These are phyloP conservation scores for Pichia sp. DNA, from an alignment of 1,139 yeast species.

Conservation along the genomic window DNA sequence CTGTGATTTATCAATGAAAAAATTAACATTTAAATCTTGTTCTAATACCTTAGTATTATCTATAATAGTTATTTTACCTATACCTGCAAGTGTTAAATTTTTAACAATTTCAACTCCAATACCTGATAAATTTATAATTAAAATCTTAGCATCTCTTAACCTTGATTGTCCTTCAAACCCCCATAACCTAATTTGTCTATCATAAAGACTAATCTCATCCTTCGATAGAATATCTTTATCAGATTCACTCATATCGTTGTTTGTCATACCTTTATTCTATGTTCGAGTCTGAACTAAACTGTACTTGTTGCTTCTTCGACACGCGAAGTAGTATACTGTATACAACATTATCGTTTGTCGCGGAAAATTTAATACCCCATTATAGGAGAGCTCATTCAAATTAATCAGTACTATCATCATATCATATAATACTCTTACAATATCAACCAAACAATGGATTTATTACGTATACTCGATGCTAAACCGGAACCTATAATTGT, in stretches of 20 bases:
- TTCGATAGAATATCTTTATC: constrained; percentile 7
- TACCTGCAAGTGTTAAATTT: constrained; percentile 82
- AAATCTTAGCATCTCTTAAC: constrained; percentile 64
- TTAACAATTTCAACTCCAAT: constrained; percentile 87
- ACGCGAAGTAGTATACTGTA: too few relatives aligned
- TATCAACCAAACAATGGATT: constrained; percentile 67
- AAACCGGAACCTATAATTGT: constrained; percentile 80
- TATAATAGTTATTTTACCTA: constrained; percentile 66
- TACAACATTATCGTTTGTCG: not conserved
- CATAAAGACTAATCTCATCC: constrained; percentile 89
- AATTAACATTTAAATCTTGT: constrained; percentile 69
- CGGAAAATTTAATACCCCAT: too few relatives aligned
- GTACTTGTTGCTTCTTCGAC: too few relatives aligned
- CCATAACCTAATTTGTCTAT: constrained; percentile 94
- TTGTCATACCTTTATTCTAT: not conserved
- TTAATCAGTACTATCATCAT: too few relatives aligned
- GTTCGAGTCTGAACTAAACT: too few relatives aligned
- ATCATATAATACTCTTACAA: too few relatives aligned
- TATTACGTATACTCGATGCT: constrained; percentile 68
- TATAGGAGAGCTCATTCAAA: too few relatives aligned
- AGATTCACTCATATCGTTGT: not conserved
- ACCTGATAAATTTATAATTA: constrained; percentile 80
- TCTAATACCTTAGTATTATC: constrained; percentile 52
- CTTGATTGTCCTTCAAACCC: constrained; percentile 88
- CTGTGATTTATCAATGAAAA: constrained; percentile 58